These are phyloP conservation scores for Flagelloscypha sp. DNA, from an alignment of 768 basidiomycete genomes.

Conservation along the genomic window DNA sequence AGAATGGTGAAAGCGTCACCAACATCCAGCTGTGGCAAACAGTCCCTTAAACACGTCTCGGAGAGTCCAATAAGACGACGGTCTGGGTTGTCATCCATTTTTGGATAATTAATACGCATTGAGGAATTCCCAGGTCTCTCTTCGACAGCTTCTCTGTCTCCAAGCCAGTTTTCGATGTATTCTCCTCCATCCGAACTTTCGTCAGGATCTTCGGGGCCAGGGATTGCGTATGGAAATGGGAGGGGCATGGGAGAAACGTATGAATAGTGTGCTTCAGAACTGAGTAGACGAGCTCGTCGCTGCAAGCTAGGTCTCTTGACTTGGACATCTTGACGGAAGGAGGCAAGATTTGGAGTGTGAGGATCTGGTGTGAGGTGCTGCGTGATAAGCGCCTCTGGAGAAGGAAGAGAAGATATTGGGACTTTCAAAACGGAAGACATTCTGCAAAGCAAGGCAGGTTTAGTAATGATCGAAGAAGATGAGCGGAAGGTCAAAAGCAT, in stretches of 20 bases:
- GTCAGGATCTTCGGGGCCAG: slow-evolving; percentile 41
- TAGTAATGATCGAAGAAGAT: too few species aligned
- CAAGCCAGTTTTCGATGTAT: slow-evolving; percentile 74
- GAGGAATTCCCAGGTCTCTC: slow-evolving; percentile 17
- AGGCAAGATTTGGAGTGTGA: slow-evolving; percentile 39
- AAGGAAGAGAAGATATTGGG: slow-evolving; percentile 46
- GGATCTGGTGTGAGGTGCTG: slow-evolving; percentile 52
- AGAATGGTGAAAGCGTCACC: slow-evolving; percentile 72
- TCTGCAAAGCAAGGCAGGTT: too few species aligned
- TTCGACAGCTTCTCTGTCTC: slow-evolving; percentile 50
- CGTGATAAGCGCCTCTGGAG: slow-evolving; percentile 30
- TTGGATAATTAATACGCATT: slow-evolving; percentile 42
- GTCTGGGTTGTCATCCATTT: slow-evolving; percentile 41
- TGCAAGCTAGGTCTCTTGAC: slow-evolving; percentile 52
- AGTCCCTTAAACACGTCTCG: slow-evolving; percentile 59
- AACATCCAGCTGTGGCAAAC: slow-evolving; percentile 77
- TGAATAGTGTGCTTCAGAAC: slow-evolving; percentile 59
- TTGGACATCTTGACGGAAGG: slow-evolving; percentile 44
- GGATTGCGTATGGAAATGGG: slow-evolving; percentile 75
- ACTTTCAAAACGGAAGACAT: slow-evolving; percentile 19
- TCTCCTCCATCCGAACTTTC: slow-evolving; percentile 43
- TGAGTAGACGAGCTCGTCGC: slow-evolving; percentile 57
- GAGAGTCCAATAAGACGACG: slow-evolving; percentile 62
- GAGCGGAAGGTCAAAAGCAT: too few species aligned
- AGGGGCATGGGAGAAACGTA: slow-evolving; percentile 76